Percentiles rank a stretch among this genome's conserved stretches.
phyloP scores from a whole-genome alignment of 176 grass and related monocot species.

The Lolium rigidum region DNA sequence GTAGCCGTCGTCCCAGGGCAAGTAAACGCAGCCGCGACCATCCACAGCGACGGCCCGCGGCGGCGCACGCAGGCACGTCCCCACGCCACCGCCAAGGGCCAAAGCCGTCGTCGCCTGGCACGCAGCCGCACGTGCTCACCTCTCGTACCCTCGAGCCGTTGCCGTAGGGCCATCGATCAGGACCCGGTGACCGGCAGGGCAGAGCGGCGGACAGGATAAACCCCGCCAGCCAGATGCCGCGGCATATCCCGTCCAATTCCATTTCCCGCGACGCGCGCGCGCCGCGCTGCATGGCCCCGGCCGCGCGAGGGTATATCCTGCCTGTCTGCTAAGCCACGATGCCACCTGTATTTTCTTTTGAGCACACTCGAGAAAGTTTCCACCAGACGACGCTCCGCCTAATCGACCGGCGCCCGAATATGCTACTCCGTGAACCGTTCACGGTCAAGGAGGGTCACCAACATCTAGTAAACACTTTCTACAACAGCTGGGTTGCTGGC shows the following conservation, averaged over 20 bases:
- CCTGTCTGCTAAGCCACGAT: not conserved
- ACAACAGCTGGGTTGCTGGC: too few species aligned
- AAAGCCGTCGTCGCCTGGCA: too few species aligned
- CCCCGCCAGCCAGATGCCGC: not conserved
- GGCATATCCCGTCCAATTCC: too few species aligned
- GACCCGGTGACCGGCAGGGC: not conserved
- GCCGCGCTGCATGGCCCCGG: not conserved
- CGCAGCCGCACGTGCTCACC: constrained; percentile 34
- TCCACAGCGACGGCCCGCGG: constrained; percentile 9
- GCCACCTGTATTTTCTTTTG: too few species aligned
- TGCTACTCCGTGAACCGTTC: constrained; percentile 7
- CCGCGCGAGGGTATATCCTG: not conserved
- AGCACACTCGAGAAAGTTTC: constrained; percentile 15
- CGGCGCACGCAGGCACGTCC: not conserved
- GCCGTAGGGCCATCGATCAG: not conserved
- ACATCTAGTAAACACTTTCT: not conserved
- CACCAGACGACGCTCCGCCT: not conserved
- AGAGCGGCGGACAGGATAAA: not conserved
- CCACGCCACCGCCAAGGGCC: constrained; percentile 38
- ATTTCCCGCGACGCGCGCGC: not conserved
- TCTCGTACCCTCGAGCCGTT: not conserved
- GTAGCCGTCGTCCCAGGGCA: too few species aligned
- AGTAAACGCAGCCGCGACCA: not conserved
- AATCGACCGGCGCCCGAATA: constrained; percentile 23
- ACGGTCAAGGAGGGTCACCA: not conserved